These are phyloP conservation scores for Dothideomycetes sp. DNA, from an alignment of 2,329 filamentous ascomycete genomes.

Conservation along the genomic window DNA sequence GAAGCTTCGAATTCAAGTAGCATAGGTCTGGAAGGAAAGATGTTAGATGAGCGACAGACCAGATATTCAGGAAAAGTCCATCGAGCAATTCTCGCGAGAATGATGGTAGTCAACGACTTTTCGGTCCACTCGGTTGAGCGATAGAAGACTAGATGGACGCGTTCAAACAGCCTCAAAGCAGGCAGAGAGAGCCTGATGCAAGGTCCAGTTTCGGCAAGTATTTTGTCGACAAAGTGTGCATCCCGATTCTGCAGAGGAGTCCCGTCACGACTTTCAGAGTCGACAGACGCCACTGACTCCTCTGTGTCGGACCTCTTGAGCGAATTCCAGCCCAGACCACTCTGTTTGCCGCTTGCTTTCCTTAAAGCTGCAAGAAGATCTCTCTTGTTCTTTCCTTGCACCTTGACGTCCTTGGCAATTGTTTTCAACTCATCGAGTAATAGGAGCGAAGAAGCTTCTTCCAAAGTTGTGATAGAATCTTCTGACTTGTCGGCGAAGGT, in stretches of 20 bases:
- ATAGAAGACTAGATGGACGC: conserved; percentile 93
- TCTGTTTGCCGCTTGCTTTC: conserved; percentile 64
- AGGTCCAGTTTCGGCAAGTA: conserved; percentile 66
- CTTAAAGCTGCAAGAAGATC: conserved; percentile 68
- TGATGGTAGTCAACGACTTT: conserved; percentile 89
- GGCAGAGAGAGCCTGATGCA: conserved; percentile 71
- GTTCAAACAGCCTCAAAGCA: conserved; percentile 74
- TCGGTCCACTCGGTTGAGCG: conserved; percentile 95
- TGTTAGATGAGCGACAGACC: conserved; percentile 79
- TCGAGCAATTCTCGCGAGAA: conserved; percentile 79
- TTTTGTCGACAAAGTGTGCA: conserved; percentile 66
- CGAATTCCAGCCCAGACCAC: conserved; percentile 61
- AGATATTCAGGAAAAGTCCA: conserved; percentile 85
- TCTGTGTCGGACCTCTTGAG: conserved; percentile 56
- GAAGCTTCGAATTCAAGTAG: conserved; percentile 86
- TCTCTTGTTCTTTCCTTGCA: conserved; percentile 78
- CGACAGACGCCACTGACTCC: conserved; percentile 42
- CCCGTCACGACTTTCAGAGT: conserved; percentile 28
- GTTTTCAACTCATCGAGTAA: conserved; percentile 79
- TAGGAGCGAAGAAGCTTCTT: conserved; percentile 74
- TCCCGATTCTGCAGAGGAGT: conserved; percentile 54
- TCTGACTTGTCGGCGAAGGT: conserved; percentile 73
- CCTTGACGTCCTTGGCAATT: conserved; percentile 76
- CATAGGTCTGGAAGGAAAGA: conserved; percentile 67
- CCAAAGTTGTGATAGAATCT: conserved; percentile 62